Base-by-base conservation (phyloP, 768 basidiomycete genomes). In the Lepiota brunneoincarnata region DNA sequence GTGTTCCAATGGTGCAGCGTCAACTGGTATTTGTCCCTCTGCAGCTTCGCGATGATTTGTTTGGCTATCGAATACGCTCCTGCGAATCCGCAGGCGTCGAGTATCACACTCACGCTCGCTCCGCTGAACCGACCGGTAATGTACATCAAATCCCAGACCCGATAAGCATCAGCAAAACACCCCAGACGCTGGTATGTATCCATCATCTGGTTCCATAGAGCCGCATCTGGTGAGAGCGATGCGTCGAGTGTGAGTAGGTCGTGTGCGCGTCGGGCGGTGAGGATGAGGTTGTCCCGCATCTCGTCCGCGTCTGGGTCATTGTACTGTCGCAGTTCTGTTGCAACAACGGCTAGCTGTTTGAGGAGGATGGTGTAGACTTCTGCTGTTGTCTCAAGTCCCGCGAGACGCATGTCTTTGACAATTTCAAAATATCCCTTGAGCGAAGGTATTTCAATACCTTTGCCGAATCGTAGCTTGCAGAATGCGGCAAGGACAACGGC, bases 141-240 rank as follows among this genome's bases (percentile, higher is more conserved):
- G 62, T 79, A 80, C 67, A 91, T 77, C 64, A 76, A 75, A 63
- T 93, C 84, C 92, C 93, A 98, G 2, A 96, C 77, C 34, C 84
- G 77, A 60, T 82, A 86, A 14, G 88, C 84, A 54, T 90, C 87
- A 1, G 70, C 72, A 57, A 86, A 89, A 55, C 82, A 83, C 4
- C 83, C 84, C 6, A 86, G 75, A n/a, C 84, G 85, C 61, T 89
- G 84, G 68, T 95, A 98, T 0, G 91, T 85, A 67, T 91, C 83
- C 89, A 97, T 91, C 57, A 97, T 72, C 62, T 90, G 82, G 64
- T 93, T 95, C 79, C 89, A 86, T 11, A 93, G 74, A 2, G 73
- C 67, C 7, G 73, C 65, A 44, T 93, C 87, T 2, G 91, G 87
- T 7, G 85, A 78, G 53, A 94, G 69, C n/a, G 82, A 77, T 12